Evolutionary conservation across 2,329 filamentous ascomycete genomes (phyloP), one percentile per base, ranked within the genome.

Genomic region (Colletotrichum aenigma): DNA sequence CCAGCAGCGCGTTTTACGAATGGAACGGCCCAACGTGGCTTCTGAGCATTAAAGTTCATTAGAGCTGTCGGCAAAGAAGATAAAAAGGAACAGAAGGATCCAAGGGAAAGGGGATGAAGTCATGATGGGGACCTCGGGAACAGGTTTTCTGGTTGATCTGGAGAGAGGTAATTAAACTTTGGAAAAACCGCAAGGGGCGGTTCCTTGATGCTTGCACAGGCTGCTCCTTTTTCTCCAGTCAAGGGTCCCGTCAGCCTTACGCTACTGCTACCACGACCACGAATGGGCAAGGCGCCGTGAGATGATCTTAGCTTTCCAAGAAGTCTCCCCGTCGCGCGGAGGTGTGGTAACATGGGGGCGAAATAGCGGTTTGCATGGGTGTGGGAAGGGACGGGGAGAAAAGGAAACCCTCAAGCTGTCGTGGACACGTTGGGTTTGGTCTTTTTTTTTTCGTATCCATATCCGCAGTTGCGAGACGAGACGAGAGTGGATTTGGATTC

Each of bases 211-310:
- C 66, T 64, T 38, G 60, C 52, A 26, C 68, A 30, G 26, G 36
- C 56, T 15, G 43, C 68, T 58, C 73, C 36, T 66, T 74, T 61
- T 71, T 26, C 36, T 56, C 73, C 56, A 56, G 30, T 30, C 32
- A 30, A 69, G 73, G 69, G 69, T 67, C 56, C 43, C 26, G 21
- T 75, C 73, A 75, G 70, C 73, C 73, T 75, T 72, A 75, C 26
- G 55, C 73, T 56, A 36, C 38, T 75, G 64, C 73, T 75, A 65
- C 64, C 32, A 75, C 62, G 30, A 75, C 38, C 38, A 48, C 38
- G 18, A 48, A 48, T 34, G n/a, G 62, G 30, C 56, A 43, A 66
- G 43, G 69, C 73, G 21, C 30, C 69, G 28, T 62, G 38, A 75
- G 69, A 73, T 68, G 56, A 73, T 65, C 62, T 64, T 65, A 30